A percentile compares a stretch with the other conserved stretches of the same genome.
These are phyloP conservation scores for Picochlorum sp. DNA, from an alignment of 139 green algal species.

Conservation along the genomic window DNA sequence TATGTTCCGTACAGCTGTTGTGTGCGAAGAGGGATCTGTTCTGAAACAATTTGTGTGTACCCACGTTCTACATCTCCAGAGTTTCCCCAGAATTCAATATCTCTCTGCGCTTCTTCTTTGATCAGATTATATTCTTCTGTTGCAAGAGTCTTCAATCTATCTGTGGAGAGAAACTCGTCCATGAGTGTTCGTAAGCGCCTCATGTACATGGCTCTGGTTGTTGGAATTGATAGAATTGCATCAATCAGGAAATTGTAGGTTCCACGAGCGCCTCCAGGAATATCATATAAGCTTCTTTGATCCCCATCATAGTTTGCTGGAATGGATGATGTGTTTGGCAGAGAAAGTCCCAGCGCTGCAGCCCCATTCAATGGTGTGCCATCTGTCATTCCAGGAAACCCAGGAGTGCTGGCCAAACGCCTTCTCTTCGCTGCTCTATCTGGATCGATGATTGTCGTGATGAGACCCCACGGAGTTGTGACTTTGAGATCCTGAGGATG, in stretches of 20 bases:
- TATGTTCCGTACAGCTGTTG: conserved; percentile 51
- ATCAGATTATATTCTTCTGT: conserved; percentile 39
- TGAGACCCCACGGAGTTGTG: conserved; percentile 41
- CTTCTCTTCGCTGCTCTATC: conserved; percentile 8
- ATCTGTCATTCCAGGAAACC: neutral
- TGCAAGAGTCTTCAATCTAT: conserved; percentile 34
- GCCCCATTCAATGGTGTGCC: conserved; percentile 11
- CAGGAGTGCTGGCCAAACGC: neutral
- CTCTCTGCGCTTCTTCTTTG: conserved; percentile 31
- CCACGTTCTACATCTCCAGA: conserved; percentile 37
- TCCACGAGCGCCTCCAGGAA: conserved; percentile 32
- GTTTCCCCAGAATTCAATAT: conserved; percentile 46
- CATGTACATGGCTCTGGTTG: conserved; percentile 77
- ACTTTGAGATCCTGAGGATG: conserved; percentile 62
- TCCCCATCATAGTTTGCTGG: conserved; percentile 10
- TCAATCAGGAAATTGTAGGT: conserved; percentile 85
- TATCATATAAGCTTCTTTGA: neutral
- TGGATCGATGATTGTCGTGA: conserved; percentile 21
- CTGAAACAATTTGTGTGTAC: conserved; percentile 49
- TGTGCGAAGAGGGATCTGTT: conserved; percentile 43
- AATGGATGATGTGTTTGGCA: conserved; percentile 26
- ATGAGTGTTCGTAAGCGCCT: conserved; percentile 70
- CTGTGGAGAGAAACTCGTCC: conserved; percentile 47
- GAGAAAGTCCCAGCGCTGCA: neutral
- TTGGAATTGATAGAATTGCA: conserved; percentile 51